Percentiles rank a stretch among this genome's conserved stretches.
These are phyloP conservation scores for Xylaria longipes DNA, from an alignment of 495 filamentous ascomycete genomes.

Conservation along the genomic window DNA sequence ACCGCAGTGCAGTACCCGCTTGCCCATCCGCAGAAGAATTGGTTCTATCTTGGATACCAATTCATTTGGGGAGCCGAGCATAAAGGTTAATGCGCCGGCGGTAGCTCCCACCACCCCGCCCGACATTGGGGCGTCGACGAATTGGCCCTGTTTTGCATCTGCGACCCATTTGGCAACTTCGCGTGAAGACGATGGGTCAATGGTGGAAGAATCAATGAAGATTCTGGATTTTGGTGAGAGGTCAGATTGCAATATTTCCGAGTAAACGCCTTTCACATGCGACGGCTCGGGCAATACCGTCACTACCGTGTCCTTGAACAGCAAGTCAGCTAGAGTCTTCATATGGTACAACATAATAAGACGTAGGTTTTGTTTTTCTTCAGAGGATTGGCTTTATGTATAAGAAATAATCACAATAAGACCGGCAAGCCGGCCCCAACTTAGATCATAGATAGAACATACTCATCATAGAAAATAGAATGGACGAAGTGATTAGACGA, in stretches of 20 bases:
- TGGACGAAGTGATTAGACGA: constrained; percentile 1
- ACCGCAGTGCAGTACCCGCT: constrained; percentile 80
- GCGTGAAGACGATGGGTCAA: constrained; percentile 78
- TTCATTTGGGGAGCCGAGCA: constrained; percentile 74
- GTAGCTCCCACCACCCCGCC: constrained; percentile 84
- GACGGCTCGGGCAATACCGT: constrained; percentile 81
- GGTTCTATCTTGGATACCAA: constrained; percentile 66
- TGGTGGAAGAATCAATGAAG: constrained; percentile 86
- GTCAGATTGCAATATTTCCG: constrained; percentile 63
- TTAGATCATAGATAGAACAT: constrained; percentile 70
- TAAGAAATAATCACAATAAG: constrained; percentile 58
- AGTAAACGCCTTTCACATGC: constrained; percentile 78
- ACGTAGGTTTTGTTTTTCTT: constrained; percentile 36
- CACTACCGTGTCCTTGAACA: constrained; percentile 70
- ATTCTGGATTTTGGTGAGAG: constrained; percentile 60
- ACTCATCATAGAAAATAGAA: constrained; percentile 53
- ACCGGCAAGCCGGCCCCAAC: constrained; percentile 52
- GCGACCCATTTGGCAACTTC: constrained; percentile 68
- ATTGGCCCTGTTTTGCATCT: constrained; percentile 59
- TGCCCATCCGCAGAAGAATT: constrained; percentile 79
- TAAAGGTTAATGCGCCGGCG: constrained; percentile 80
- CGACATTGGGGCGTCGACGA: constrained; percentile 84
- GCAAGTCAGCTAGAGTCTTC: constrained; percentile 26
- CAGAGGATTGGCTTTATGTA: constrained; percentile 72
- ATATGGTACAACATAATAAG: constrained; percentile 7